Evolutionary conservation across 1,284 basidiomycete genomes (phyloP).

Genomic region (Ceratobasidium sp.): DNA sequence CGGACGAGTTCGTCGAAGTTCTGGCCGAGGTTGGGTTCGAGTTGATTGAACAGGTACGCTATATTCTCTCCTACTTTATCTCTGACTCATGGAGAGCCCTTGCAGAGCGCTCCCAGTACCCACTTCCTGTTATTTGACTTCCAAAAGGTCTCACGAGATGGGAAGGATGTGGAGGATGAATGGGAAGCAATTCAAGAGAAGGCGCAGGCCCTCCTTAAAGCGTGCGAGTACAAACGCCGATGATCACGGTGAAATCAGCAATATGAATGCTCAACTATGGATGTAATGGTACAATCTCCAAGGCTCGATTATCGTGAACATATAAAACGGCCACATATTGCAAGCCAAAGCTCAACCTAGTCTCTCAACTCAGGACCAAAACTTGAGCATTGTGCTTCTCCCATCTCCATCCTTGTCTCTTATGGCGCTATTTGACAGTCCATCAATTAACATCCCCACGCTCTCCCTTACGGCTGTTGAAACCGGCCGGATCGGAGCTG

Average conservation of each 20-base stretch:
- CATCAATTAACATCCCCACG: conserved; percentile 66
- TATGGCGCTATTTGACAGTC: conserved; percentile 35
- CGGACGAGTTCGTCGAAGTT: conserved; percentile 77
- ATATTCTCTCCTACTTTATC: conserved; percentile 12
- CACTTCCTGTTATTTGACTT: conserved; percentile 92
- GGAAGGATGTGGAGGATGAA: conserved; percentile 61
- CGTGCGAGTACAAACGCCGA: conserved; percentile 96
- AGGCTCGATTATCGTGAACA: background rate
- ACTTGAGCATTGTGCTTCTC: conserved; percentile 20
- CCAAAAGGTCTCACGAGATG: conserved; percentile 63
- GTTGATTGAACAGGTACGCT: conserved; percentile 71
- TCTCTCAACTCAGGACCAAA: conserved; percentile 20
- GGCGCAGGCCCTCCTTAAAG: conserved; percentile 75
- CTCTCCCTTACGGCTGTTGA: conserved; percentile 75
- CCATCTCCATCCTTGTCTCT: conserved; percentile 7
- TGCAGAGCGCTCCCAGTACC: conserved; percentile 79
- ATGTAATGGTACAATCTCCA: background rate
- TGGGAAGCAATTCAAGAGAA: conserved; percentile 68
- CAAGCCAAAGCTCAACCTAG: background rate
- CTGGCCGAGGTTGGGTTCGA: conserved; percentile 82
- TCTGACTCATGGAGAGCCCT: conserved; percentile 29
- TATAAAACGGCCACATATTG: background rate
- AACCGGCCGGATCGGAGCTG: conserved; percentile 74
- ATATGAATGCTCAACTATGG: background rate
- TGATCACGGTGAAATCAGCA: conserved; percentile 55